A percentile compares a stretch with the other conserved stretches of the same genome.
Conservation (phyloP, 805 yeast species). For the Metschnikowia cubensis region DNA sequence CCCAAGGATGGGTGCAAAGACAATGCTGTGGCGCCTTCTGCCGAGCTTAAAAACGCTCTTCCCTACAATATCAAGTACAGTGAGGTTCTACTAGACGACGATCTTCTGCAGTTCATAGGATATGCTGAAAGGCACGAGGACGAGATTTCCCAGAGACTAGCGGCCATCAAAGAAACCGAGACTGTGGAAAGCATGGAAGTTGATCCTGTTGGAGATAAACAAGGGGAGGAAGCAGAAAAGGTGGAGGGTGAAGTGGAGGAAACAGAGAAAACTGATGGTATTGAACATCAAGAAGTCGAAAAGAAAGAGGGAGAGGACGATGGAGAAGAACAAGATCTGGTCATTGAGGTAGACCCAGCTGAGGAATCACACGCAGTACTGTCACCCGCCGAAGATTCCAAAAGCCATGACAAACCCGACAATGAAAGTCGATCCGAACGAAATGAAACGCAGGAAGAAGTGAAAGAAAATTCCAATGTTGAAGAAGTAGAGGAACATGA, state of each 20-base stretch:
- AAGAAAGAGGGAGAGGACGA: not conserved
- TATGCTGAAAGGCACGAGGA: slow-evolving; percentile 13
- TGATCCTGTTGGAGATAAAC: no score
- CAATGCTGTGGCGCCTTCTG: slow-evolving; percentile 19
- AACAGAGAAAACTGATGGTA: not conserved
- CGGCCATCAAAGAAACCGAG: not conserved
- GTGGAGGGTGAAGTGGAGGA: not conserved
- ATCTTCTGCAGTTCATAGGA: slow-evolving; percentile 23
- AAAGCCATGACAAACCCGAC: not conserved
- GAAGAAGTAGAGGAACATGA: not conserved
- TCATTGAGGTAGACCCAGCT: not conserved
- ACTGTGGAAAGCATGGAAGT: not conserved
- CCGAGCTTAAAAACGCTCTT: slow-evolving; percentile 21
- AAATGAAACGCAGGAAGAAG: not conserved
- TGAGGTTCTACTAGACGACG: slow-evolving; percentile 23
- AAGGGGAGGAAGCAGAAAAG: not conserved
- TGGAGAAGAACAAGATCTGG: not conserved
- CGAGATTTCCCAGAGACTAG: slow-evolving; percentile 10
- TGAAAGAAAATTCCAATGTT: not conserved
- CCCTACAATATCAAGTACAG: slow-evolving; percentile 34
- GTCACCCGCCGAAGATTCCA: not conserved
- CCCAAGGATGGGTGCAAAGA: slow-evolving; percentile 7
- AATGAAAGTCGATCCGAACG: not conserved
- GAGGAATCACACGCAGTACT: not conserved
- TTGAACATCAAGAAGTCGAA: no score